Percentiles rank a stretch among this genome's conserved stretches.
phyloP scores from a whole-genome alignment of 352 stramenopile genomes.

The Pythium angustatum region DNA sequence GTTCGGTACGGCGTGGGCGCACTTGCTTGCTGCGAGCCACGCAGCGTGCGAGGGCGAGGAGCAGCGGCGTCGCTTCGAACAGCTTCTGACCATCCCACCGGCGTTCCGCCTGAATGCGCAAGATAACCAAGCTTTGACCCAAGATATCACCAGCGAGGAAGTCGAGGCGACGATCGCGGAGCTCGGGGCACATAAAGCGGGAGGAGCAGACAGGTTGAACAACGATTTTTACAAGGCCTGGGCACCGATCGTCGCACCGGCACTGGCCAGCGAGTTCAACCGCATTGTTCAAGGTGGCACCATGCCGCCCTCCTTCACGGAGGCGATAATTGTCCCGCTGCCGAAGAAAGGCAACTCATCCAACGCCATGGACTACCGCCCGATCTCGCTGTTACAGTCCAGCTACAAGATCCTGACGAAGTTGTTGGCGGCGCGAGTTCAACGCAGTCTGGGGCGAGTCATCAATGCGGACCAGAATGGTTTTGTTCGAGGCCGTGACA shows the following conservation, averaged over 20 bases:
- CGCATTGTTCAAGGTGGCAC: not conserved
- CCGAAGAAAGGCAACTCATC: constrained; percentile 26
- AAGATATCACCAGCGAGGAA: not conserved
- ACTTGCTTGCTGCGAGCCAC: no score
- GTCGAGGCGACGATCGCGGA: not conserved
- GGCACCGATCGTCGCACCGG: not conserved
- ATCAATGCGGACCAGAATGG: constrained; percentile 31
- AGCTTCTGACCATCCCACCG: not conserved
- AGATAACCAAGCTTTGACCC: constrained; percentile 1
- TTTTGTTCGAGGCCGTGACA: constrained; percentile 19
- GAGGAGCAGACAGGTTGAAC: not conserved
- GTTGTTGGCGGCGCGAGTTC: constrained; percentile 9
- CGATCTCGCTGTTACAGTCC: constrained; percentile 28
- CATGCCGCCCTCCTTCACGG: not conserved
- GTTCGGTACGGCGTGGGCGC: no score
- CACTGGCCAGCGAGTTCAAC: constrained; percentile 5
- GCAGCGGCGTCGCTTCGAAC: no score
- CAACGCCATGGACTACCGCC: constrained; percentile 27
- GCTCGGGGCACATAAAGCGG: constrained; percentile 6
- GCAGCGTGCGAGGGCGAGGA: no score
- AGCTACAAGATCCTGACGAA: constrained; percentile 35
- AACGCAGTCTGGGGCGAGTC: not conserved
- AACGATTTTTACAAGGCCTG: constrained; percentile 24
- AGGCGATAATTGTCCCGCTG: constrained; percentile 24
- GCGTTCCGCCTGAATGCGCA: not conserved